These are phyloP conservation scores for Heterobasidion parviporum DNA, from an alignment of 1,284 basidiomycete genomes.

Conservation along the genomic window DNA sequence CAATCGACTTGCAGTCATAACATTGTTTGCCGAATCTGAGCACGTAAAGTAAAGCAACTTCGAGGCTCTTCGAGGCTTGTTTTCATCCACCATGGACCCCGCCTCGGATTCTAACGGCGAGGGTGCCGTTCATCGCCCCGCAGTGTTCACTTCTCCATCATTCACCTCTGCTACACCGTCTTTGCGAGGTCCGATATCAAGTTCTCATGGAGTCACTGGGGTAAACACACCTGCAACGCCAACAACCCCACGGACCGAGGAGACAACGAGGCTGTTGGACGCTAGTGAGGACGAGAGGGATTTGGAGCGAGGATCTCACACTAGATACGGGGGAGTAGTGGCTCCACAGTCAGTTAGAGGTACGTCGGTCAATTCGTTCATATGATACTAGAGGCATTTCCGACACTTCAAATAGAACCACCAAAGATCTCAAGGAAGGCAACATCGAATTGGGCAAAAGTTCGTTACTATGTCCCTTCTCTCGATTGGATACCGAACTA, in stretches of 20 bases:
- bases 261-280: background rate
- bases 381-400: background rate
- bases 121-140: background rate
- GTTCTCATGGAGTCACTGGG: background rate
- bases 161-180: background rate
- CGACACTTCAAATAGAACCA: background rate
- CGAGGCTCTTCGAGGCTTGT: no score
- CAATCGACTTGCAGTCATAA: no score
- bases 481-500: slow-evolving; percentile 83
- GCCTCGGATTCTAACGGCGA: background rate
- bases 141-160: background rate
- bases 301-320: background rate
- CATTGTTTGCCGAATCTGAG: no score
- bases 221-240: background rate
- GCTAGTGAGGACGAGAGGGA: background rate
- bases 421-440: background rate
- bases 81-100: background rate
- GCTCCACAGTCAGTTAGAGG: background rate
- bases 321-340: background rate
- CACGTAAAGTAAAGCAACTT: no score
- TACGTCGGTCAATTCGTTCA: background rate
- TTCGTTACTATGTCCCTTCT: slow-evolving; percentile 65
- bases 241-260: background rate
- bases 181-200: background rate
- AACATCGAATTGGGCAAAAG: slow-evolving; percentile 16